Conservation (phyloP, 2,329 filamentous ascomycete genomes). For the Diaporthe aspalathi region DNA sequence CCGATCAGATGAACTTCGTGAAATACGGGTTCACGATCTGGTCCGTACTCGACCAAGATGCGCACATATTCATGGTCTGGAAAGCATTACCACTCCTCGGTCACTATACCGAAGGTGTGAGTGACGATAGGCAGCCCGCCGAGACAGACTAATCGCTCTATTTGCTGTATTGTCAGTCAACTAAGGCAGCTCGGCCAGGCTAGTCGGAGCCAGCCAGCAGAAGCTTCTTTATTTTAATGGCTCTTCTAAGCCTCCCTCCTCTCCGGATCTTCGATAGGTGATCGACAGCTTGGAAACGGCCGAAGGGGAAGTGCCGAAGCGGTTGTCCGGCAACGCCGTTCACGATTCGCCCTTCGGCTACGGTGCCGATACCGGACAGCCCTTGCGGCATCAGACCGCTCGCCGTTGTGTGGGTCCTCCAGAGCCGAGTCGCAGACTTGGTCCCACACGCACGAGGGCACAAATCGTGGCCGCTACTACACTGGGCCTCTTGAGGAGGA, state of each 20-base stretch:
- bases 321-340: slow-evolving; percentile 30
- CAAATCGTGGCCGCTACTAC: slow-evolving; percentile 22
- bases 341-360: slow-evolving; percentile 22
- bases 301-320: slow-evolving; percentile 28
- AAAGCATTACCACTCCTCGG: background rate
- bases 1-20: no score
- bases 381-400: slow-evolving; percentile 17
- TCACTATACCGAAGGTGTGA: background rate
- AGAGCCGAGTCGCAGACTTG: slow-evolving; percentile 31
- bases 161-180: background rate
- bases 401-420: slow-evolving; percentile 13
- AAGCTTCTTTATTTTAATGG: background rate
- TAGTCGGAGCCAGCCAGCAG: background rate
- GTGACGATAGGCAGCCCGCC: background rate
- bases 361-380: slow-evolving; percentile 39
- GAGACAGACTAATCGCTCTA: no score
- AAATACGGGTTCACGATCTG: background rate
- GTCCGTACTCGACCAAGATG: background rate
- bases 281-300: slow-evolving; percentile 6
- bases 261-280: background rate
- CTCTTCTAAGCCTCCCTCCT: slow-evolving; percentile 11
- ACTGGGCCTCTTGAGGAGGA: background rate
- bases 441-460: slow-evolving; percentile 27
- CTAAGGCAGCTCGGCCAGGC: background rate
- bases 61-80: background rate